A percentile compares a stretch with the other conserved stretches of the same genome.
Evolutionary conservation across 2,329 filamentous ascomycete genomes (phyloP).

Genomic region (Aspergillus vadensis): DNA sequence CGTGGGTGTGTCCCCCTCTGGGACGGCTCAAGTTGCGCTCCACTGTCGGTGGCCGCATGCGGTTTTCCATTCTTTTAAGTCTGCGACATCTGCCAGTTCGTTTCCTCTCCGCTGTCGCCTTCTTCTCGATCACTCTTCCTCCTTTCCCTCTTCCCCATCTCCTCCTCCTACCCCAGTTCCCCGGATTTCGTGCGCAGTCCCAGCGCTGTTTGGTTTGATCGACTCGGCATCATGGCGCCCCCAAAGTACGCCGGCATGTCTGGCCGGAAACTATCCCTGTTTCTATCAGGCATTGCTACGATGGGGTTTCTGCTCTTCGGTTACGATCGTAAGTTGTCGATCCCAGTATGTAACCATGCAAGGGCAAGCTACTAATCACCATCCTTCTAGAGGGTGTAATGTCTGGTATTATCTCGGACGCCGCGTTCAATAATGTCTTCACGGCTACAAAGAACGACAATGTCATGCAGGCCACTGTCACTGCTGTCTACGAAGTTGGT

Average conservation of each 20-base stretch:
- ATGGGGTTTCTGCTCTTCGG: conserved; percentile 64
- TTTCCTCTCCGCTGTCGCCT: not conserved
- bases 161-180: not conserved
- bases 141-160: not conserved
- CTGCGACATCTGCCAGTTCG: not conserved
- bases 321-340: conserved; percentile 53
- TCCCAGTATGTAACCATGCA: not conserved
- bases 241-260: conserved; percentile 59
- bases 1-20: conserved; percentile 8
- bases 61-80: conserved; percentile 5
- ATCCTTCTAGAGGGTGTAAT: conserved; percentile 39
- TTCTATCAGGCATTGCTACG: conserved; percentile 64
- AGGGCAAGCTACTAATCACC: not conserved
- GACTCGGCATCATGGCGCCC: conserved; percentile 49
- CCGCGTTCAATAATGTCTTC: conserved; percentile 37
- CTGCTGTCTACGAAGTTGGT: conserved; percentile 36
- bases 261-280: conserved; percentile 58
- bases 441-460: conserved; percentile 40
- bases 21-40: conserved; percentile 1
- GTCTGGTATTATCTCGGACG: conserved; percentile 42
- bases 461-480: conserved; percentile 40
- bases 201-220: not conserved
- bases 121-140: not conserved
- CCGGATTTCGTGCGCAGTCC: not conserved
- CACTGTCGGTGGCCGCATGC: conserved; percentile 3